Evolutionary conservation across 163 green algal species (phyloP).

Genomic region (Chloroidium sp.): DNA sequence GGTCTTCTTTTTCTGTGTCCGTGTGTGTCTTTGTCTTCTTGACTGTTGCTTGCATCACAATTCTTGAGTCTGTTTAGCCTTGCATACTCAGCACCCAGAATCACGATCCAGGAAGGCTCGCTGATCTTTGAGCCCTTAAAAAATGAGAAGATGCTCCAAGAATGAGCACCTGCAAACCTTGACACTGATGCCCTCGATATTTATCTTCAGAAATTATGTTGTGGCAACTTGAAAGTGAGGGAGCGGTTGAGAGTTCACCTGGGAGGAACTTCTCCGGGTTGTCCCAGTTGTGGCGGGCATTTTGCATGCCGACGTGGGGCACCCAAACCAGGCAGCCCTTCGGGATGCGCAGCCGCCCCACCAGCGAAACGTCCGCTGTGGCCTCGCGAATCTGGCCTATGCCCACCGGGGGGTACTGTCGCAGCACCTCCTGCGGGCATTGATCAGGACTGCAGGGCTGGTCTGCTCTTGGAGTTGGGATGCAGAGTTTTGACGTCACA

Average conservation of each 20-base stretch:
- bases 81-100: background rate
- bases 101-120: no score
- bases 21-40: background rate
- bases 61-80: background rate
- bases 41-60: background rate
- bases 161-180: no score
- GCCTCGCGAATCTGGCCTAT: conserved; percentile 13
- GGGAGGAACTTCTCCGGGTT: conserved; percentile 16
- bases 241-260: background rate
- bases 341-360: conserved; percentile 14
- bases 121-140: no score
- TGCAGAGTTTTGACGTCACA: no score
- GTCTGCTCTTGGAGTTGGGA: no score
- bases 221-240: background rate
- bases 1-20: no score
- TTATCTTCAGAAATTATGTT: no score
- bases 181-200: no score
- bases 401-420: conserved; percentile 25
- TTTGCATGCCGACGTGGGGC: conserved; percentile 16
- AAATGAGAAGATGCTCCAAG: no score
- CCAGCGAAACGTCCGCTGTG: conserved; percentile 12
- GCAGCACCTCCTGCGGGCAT: conserved; percentile 29
- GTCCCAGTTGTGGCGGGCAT: conserved; percentile 17
- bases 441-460: background rate
- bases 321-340: conserved; percentile 20